Conservation (phyloP, 352 stramenopile genomes). For the Globisporangium paroecandrum region DNA sequence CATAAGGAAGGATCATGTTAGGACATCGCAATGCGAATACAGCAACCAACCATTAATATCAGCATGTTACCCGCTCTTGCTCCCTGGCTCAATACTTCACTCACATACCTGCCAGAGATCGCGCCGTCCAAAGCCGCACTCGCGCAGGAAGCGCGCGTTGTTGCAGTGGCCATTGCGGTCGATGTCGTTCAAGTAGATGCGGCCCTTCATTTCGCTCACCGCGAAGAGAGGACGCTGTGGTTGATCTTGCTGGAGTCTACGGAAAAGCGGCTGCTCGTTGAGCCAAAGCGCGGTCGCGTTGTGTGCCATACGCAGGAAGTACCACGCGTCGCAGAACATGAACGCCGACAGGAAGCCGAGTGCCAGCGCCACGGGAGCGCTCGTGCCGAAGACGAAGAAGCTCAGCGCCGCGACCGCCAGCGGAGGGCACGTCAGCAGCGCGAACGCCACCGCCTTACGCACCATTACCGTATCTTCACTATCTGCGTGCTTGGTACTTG, state of each 20-base stretch:
- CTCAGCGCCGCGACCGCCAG: conserved; percentile 29
- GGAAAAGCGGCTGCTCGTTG: conserved; percentile 11
- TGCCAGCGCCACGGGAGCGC: conserved; percentile 22
- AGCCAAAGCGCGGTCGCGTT: conserved; percentile 24
- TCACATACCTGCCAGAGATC: conserved; percentile 76
- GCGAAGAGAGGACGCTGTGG: conserved; percentile 42
- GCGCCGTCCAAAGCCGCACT: conserved; percentile 75
- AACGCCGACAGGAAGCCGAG: conserved; percentile 52
- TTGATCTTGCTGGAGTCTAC: conserved; percentile 19
- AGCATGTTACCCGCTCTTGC: neutral
- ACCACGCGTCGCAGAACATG: conserved; percentile 74
- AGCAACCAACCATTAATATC: neutral
- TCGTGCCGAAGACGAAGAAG: conserved; percentile 24
- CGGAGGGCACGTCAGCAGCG: conserved; percentile 46
- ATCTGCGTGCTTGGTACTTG: neutral
- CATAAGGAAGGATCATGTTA: neutral
- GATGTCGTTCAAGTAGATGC: conserved; percentile 61
- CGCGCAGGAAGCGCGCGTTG: conserved; percentile 81
- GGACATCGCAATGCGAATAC: neutral
- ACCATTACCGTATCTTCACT: conserved; percentile 10
- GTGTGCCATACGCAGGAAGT: conserved; percentile 62
- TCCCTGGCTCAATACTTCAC: neutral
- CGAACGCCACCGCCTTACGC: conserved; percentile 44
- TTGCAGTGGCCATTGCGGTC: conserved; percentile 87
- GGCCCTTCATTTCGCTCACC: conserved; percentile 37